Conservation (phyloP, 257 asterid species). For the Solanum rostratum region DNA sequence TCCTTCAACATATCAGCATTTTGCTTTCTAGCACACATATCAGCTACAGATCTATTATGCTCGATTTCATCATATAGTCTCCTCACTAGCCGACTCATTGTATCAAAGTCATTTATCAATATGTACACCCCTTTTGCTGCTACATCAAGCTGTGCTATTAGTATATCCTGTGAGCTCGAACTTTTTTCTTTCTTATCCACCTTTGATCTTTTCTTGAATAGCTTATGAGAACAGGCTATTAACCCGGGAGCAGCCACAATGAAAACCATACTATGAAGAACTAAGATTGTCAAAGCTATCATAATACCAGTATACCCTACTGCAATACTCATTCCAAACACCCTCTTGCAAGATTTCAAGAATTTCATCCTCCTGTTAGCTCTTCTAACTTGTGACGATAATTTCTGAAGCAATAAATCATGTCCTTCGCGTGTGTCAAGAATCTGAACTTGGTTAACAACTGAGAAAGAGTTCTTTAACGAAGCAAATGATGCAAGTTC, state of each 20-base stretch:
- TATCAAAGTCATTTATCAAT: constrained; percentile 52
- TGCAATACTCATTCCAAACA: constrained; percentile 10
- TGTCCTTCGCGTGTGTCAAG: constrained; percentile 28
- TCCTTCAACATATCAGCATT: constrained; percentile 33
- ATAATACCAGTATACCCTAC: constrained; percentile 19
- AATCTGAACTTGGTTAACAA: constrained; percentile 19
- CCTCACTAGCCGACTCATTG: constrained; percentile 37
- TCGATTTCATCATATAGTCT: constrained; percentile 44
- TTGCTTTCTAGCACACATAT: constrained; percentile 32
- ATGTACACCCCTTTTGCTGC: constrained; percentile 62
- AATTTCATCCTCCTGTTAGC: constrained; percentile 24
- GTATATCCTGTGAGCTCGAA: constrained; percentile 6
- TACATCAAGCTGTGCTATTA: constrained; percentile 34
- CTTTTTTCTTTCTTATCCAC: neutral
- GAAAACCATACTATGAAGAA: constrained; percentile 24
- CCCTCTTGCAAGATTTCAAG: constrained; percentile 14
- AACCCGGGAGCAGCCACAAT: constrained; percentile 20
- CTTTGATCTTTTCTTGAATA: constrained; percentile 11
- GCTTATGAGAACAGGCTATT: constrained; percentile 2
- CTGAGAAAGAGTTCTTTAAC: constrained; percentile 35
- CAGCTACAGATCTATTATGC: constrained; percentile 35
- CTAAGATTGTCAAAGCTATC: constrained; percentile 16
- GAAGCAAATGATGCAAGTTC: constrained; percentile 28
- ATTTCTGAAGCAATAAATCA: constrained; percentile 17
- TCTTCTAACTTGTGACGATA: constrained; percentile 26